Conservation (phyloP, 2,329 filamentous ascomycete genomes). For the Fusarium musae region DNA sequence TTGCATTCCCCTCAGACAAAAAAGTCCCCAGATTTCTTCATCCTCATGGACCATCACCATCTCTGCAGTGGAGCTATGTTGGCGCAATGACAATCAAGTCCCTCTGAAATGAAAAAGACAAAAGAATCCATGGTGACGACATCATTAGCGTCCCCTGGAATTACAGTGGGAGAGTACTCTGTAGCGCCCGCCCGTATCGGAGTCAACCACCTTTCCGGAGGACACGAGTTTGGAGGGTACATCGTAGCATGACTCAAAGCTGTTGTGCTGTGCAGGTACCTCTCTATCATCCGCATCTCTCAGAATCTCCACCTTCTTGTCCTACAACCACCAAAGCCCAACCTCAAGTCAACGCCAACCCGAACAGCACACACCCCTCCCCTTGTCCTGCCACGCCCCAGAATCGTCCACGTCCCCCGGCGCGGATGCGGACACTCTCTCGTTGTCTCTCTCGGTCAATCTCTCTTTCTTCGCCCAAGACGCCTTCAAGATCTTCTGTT, state of each 20-base stretch:
- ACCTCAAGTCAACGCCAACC: conserved; percentile 30
- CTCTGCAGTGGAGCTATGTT: conserved; percentile 24
- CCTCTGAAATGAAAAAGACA: conserved; percentile 17
- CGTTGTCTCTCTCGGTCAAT: conserved; percentile 35
- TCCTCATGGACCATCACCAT: conserved; percentile 18
- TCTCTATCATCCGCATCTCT: conserved; percentile 4
- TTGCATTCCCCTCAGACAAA: background rate
- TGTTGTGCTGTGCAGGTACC: background rate
- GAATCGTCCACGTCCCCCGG: conserved; percentile 43
- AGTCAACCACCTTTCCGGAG: conserved; percentile 29
- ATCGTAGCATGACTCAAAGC: rapidly evolving
- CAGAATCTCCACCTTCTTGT: conserved; percentile 32
- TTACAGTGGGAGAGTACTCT: conserved; percentile 29
- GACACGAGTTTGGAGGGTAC: conserved; percentile 22
- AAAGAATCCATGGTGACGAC: conserved; percentile 33
- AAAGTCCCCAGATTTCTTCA: conserved; percentile 1
- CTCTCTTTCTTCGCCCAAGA: conserved; percentile 36
- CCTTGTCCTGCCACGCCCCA: conserved; percentile 41
- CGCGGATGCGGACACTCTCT: conserved; percentile 41
- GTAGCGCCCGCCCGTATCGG: conserved; percentile 26
- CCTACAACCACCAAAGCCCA: conserved; percentile 35
- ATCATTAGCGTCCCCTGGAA: conserved; percentile 39
- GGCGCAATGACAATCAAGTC: conserved; percentile 24
- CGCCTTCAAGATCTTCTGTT: conserved; percentile 16
- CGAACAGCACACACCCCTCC: conserved; percentile 37